Evolutionary conservation across 2,329 filamentous ascomycete genomes (phyloP).

Genomic region (Gremmenia infestans): DNA sequence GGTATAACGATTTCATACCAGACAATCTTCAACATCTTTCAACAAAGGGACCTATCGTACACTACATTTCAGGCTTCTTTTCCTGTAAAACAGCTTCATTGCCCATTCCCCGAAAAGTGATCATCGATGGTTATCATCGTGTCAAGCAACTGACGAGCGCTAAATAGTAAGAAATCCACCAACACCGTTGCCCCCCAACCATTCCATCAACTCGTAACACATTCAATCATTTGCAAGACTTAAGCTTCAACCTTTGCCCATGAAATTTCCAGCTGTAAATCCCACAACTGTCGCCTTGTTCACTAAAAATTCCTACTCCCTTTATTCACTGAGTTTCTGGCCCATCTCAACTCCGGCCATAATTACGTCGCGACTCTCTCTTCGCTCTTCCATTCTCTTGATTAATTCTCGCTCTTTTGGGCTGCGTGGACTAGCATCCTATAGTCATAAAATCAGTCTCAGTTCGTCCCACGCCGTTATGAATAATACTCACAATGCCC

Average conservation of each 20-base stretch:
- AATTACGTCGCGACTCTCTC: slow-evolving; percentile 23
- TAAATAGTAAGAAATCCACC: slow-evolving; percentile 8
- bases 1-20: too few relatives aligned
- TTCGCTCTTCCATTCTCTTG: slow-evolving; percentile 48
- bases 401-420: slow-evolving; percentile 54
- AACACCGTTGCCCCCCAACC: neutral
- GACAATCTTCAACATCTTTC: neutral
- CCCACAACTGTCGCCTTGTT: neutral
- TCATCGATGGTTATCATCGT: neutral
- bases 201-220: neutral
- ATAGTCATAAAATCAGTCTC: slow-evolving; percentile 4
- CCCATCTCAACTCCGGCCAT: slow-evolving; percentile 21
- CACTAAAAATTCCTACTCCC: slow-evolving; percentile 8
- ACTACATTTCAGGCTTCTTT: neutral
- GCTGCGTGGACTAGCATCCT: slow-evolving; percentile 51
- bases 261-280: neutral
- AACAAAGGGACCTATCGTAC: neutral
- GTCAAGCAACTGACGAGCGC: neutral
- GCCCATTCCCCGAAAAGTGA: neutral
- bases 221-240: neutral
- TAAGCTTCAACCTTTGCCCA: neutral
- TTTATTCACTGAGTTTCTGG: slow-evolving; percentile 14
- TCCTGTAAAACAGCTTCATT: neutral
- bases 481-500: slow-evolving; percentile 38
- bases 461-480: neutral